Conservation (phyloP, 257 asterid genomes). For the Solanum chiquidenum region DNA sequence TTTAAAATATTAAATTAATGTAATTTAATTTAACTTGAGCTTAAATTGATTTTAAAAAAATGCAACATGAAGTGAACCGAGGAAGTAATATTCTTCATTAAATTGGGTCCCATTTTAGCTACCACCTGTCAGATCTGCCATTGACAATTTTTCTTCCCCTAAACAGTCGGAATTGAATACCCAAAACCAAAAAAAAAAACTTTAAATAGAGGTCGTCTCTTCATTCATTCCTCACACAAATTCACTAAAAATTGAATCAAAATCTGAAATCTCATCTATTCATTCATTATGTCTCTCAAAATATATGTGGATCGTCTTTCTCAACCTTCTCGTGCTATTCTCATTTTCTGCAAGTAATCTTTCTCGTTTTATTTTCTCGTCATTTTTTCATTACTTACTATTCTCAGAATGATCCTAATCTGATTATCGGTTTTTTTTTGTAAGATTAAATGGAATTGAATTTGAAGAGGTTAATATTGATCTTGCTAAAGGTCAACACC, state of each 20-base stretch:
- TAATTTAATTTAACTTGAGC: too few relatives aligned
- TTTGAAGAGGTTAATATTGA: conserved; percentile 70
- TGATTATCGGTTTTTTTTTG: background rate
- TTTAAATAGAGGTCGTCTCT: background rate
- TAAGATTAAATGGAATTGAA: conserved; percentile 67
- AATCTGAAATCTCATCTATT: background rate
- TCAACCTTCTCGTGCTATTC: conserved; percentile 84
- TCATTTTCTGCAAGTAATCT: conserved; percentile 88
- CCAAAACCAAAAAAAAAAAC: background rate
- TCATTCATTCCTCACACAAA: background rate
- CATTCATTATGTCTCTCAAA: conserved; percentile 35
- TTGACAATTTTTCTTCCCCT: background rate
- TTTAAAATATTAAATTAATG: too few relatives aligned
- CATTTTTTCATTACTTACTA: background rate
- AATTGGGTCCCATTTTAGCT: background rate
- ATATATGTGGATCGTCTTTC: conserved; percentile 78
- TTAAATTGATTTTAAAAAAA: accelerated
- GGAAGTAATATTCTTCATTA: background rate
- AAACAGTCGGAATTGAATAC: background rate
- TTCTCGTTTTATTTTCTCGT: background rate
- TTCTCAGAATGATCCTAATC: background rate
- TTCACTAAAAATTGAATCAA: background rate
- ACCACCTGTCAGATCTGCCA: background rate
- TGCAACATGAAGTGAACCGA: too few relatives aligned
- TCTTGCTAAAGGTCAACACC: conserved; percentile 46